phyloP scores from a whole-genome alignment of 768 basidiomycete genomes.

The Termitomyces sp. region DNA sequence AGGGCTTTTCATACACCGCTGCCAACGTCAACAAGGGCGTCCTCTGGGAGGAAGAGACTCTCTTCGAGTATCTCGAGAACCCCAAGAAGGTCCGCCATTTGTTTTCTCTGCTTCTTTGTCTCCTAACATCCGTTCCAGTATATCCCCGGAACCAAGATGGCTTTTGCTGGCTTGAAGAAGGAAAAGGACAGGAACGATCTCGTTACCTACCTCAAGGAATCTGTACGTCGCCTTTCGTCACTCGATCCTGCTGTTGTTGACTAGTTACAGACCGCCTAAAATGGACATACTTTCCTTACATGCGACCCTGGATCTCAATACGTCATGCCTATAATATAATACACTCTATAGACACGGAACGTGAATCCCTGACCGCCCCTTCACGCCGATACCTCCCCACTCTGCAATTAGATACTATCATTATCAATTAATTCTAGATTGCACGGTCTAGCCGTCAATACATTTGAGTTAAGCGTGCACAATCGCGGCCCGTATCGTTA shows the following conservation, averaged over 20 bases:
- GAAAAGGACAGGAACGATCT: slow-evolving; percentile 96
- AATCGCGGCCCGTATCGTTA: too few species aligned
- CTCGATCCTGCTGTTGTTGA: background rate
- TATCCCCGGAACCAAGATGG: slow-evolving; percentile 98
- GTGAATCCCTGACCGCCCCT: background rate
- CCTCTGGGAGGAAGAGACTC: slow-evolving; percentile 78
- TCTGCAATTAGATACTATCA: slow-evolving; percentile 9
- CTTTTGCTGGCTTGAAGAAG: slow-evolving; percentile 98
- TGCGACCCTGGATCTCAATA: background rate
- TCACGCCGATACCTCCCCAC: slow-evolving; percentile 8
- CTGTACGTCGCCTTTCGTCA: slow-evolving; percentile 38
- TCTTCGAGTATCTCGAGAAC: slow-evolving; percentile 95
- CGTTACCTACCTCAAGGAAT: slow-evolving; percentile 74
- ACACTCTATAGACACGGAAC: slow-evolving; percentile 5
- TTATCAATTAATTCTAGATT: slow-evolving; percentile 6
- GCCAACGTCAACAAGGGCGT: slow-evolving; percentile 96
- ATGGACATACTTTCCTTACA: background rate
- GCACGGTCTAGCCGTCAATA: background rate
- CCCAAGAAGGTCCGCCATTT: slow-evolving; percentile 75
- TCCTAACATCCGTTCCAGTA: slow-evolving; percentile 39
- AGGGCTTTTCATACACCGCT: slow-evolving; percentile 86
- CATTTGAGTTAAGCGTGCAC: background rate
- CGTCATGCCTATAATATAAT: slow-evolving; percentile 4
- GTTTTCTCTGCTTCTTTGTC: background rate
- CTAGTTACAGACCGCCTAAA: background rate